Evolutionary conservation across 768 basidiomycete species (phyloP).

Genomic region (Podaxis sp.): DNA sequence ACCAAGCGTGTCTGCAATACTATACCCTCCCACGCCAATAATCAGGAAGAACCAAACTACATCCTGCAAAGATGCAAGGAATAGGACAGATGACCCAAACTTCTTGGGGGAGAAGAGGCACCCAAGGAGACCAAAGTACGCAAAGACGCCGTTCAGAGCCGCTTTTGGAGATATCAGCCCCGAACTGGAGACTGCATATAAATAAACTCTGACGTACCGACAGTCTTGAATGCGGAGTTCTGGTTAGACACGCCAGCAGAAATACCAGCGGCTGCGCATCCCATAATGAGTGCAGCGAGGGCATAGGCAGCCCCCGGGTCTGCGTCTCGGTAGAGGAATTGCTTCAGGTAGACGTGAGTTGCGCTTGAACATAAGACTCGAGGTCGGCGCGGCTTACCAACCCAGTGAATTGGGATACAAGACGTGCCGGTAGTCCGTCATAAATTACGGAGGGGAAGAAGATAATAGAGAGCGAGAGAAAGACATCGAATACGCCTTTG

Average conservation of each 20-base stretch:
- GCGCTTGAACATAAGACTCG: slow-evolving; percentile 2
- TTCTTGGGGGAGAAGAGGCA: slow-evolving; percentile 22
- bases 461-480: slow-evolving; percentile 21
- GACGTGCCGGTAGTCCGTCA: slow-evolving; percentile 19
- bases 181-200: background rate
- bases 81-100: slow-evolving; percentile 24
- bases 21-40: slow-evolving; percentile 20
- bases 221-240: slow-evolving; percentile 23
- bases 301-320: slow-evolving; percentile 19
- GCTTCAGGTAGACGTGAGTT: slow-evolving; percentile 5
- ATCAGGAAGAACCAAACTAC: slow-evolving; percentile 24
- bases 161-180: slow-evolving; percentile 14
- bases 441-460: slow-evolving; percentile 23
- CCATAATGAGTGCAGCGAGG: slow-evolving; percentile 24
- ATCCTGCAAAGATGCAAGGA: slow-evolving; percentile 23
- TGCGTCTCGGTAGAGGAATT: slow-evolving; percentile 14
- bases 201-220: slow-evolving; percentile 20
- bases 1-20: slow-evolving; percentile 20
- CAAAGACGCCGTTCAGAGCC: slow-evolving; percentile 24
- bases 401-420: slow-evolving; percentile 19
- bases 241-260: slow-evolving; percentile 23
- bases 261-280: slow-evolving; percentile 22
- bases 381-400: slow-evolving; percentile 18
- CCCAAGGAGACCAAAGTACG: slow-evolving; percentile 17
- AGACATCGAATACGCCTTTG: slow-evolving; percentile 24